These are phyloP conservation scores for Collybiopsis confluens DNA, from an alignment of 768 basidiomycete genomes.

Conservation along the genomic window DNA sequence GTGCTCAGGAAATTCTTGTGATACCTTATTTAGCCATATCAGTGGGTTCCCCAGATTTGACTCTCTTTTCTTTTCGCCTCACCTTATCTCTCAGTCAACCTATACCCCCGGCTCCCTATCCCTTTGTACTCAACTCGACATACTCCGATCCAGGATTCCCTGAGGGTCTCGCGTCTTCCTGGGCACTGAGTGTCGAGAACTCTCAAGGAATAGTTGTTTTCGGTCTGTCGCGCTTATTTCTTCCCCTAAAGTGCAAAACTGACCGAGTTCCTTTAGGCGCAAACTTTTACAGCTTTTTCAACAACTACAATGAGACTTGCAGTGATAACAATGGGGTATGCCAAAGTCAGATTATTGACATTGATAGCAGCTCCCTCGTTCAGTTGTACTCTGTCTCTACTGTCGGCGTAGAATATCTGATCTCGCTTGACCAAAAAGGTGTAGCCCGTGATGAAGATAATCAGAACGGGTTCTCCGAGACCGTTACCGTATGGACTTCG, in stretches of 20 bases:
- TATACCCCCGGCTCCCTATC: slow-evolving; percentile 47
- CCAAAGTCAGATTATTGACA: slow-evolving; percentile 53
- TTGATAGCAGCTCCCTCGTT: slow-evolving; percentile 45
- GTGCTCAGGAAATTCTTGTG: too few relatives aligned
- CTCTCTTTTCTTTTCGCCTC: neutral
- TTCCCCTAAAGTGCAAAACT: neutral
- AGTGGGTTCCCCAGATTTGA: slow-evolving; percentile 8
- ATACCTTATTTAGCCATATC: slow-evolving; percentile 36
- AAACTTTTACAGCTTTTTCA: slow-evolving; percentile 69
- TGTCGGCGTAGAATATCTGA: slow-evolving; percentile 45
- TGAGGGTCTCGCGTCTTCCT: slow-evolving; percentile 35
- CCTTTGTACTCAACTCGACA: slow-evolving; percentile 39
- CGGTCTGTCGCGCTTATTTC: slow-evolving; percentile 34
- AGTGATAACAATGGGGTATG: slow-evolving; percentile 35
- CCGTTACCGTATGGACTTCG: slow-evolving; percentile 41
- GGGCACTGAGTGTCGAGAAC: slow-evolving; percentile 51
- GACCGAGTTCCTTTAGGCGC: slow-evolving; percentile 38
- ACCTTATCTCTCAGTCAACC: slow-evolving; percentile 51
- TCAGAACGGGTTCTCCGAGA: slow-evolving; percentile 53
- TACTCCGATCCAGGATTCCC: slow-evolving; percentile 55
- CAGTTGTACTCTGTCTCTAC: slow-evolving; percentile 58
- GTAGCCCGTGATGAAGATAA: slow-evolving; percentile 48
- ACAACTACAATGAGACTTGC: slow-evolving; percentile 51
- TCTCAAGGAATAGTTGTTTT: slow-evolving; percentile 60
- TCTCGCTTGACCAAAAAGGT: slow-evolving; percentile 44